Conservation (phyloP, 345 rosid species). For the Toxicodendron radicans region DNA sequence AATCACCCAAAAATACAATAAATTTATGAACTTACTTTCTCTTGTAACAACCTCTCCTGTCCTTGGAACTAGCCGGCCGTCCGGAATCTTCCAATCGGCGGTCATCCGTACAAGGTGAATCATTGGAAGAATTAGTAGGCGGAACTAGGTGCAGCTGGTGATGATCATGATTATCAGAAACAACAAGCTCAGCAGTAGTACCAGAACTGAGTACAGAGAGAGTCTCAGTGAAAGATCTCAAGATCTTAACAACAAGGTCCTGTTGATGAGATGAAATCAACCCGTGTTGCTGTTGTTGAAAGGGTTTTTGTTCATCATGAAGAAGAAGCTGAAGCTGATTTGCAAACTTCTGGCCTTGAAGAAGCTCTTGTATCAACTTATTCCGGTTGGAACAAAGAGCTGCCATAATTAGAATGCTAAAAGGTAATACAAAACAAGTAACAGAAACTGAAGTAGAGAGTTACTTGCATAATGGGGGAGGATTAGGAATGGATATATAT, state of each 20-base stretch:
- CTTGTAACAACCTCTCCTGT: constrained; percentile 73
- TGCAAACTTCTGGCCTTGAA: constrained; percentile 43
- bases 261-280: constrained; percentile 4
- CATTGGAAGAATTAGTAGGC: constrained; percentile 28
- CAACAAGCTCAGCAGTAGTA: constrained; percentile 16
- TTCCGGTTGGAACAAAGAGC: constrained; percentile 19
- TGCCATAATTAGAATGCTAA: constrained; percentile 4
- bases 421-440: too few species aligned
- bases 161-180: constrained; percentile 8
- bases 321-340: constrained; percentile 44
- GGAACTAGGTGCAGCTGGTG: not conserved
- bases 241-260: constrained; percentile 49
- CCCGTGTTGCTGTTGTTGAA: constrained; percentile 13
- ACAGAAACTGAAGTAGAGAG: too few species aligned
- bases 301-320: constrained; percentile 14
- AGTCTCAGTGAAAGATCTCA: constrained; percentile 40
- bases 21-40: constrained; percentile 50
- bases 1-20: too few species aligned
- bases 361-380: constrained; percentile 39
- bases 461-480: not conserved
- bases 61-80: constrained; percentile 32
- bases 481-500: not conserved
- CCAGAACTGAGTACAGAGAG: constrained; percentile 36
- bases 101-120: constrained; percentile 30
- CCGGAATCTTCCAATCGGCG: constrained; percentile 57